Evolutionary conservation across 1,284 basidiomycete species (phyloP), one percentile per base, ranked within the genome.

Genomic region (Coniophora puteana): DNA sequence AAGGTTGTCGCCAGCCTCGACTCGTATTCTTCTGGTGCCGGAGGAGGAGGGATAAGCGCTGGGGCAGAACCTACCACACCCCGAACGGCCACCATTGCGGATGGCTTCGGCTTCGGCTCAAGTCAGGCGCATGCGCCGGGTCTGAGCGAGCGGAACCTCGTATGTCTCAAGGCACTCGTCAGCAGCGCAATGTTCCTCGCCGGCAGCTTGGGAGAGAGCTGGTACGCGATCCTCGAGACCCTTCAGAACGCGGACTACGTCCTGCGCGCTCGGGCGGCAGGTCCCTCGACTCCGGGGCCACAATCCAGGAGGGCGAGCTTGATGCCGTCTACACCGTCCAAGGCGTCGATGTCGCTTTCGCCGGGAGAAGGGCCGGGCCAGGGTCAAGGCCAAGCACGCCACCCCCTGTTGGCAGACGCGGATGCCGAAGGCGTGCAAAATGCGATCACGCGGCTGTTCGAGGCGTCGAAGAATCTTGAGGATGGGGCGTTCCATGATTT

Each of bases 171-270:
- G 48, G 86, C 90, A 1, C 69, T 94, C 35, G 72, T 96, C 8
- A 73, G 79, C 0, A 86, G 88, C 44, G 83, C 89, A 0, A 69
- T 91, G 38, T 89, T 89, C 54, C 76, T 98, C 4, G 89, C 89
- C 0, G 88, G 88, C 0, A 88, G 82, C 40, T 74, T 98, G 1
- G 92, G 84, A 8, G 74, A 80, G 27, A 90, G 87, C 48, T 99
- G 95, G 95, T 93, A 91, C 57, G 78, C 86, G 33, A 78, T 98
- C 6, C 74, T 99, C 34, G 93, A 96, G 56, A 81, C 86, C 1
- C 65, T 96, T 26, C 93, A 96, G 63, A 95, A 93, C 52, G 92
- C 93, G 5, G 92, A 94, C 51, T 93, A 91, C 54, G 89, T 96
- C 13, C 69, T 96, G 21, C 78, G 79, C 3, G 68, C 77, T 37